Conservation (phyloP, 2,329 filamentous ascomycete species). For the Furcasterigmium furcatum region DNA sequence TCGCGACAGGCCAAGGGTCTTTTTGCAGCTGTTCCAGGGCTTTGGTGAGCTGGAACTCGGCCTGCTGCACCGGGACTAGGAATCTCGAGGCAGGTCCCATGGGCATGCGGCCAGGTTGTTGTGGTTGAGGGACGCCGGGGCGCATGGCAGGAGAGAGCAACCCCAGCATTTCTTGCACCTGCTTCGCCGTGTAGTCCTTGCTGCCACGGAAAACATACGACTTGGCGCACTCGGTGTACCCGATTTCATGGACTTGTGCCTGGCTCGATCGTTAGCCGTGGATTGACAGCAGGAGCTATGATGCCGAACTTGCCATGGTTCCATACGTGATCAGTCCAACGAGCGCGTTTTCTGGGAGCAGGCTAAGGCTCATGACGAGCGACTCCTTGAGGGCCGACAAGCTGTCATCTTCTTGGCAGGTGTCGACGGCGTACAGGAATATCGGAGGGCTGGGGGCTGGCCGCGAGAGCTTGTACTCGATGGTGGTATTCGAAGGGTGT, state of each 20-base stretch:
- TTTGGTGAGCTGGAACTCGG: conserved; percentile 96
- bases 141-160: conserved; percentile 70
- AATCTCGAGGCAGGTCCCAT: conserved; percentile 85
- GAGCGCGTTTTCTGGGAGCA: conserved; percentile 76
- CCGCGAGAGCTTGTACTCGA: conserved; percentile 78
- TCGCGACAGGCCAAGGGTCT: conserved; percentile 96
- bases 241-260: conserved; percentile 96
- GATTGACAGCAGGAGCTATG: not conserved
- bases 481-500: conserved; percentile 80
- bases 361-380: conserved; percentile 78
- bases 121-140: conserved; percentile 69
- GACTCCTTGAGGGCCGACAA: conserved; percentile 81
- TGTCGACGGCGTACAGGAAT: conserved; percentile 84
- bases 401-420: conserved; percentile 85
- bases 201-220: conserved; percentile 97
- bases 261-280: conserved; percentile 25
- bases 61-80: conserved; percentile 89
- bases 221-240: conserved; percentile 96
- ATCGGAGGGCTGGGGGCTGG: conserved; percentile 84
- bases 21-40: conserved; percentile 92
- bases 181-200: conserved; percentile 97
- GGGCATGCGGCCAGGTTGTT: conserved; percentile 71
- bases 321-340: conserved; percentile 85
- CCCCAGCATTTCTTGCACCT: conserved; percentile 99
- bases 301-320: conserved; percentile 68